Evolutionary conservation across 2,329 filamentous ascomycete species (phyloP), one percentile per base, ranked within the genome.

Genomic region (Ceratocystis huliohia): DNA sequence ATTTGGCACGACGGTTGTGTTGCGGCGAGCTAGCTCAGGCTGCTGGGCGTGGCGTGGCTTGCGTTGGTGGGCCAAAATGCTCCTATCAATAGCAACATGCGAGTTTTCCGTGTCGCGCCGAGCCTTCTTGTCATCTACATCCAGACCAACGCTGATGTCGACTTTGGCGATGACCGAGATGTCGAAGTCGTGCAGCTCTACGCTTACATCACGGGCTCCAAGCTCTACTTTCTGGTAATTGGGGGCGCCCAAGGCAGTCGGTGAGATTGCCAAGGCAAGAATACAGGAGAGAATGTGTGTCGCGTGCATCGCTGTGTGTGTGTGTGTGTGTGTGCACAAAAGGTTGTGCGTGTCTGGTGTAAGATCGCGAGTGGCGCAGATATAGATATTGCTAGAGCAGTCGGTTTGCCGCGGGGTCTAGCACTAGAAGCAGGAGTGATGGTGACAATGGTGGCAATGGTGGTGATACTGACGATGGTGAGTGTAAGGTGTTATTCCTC

Each of bases 281-380:
- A 65, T 15, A 22, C 53, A 65, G 15, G 64, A 45, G 41, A 65
- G 41, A 2, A 65, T 10, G 20, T 65, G 53, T 28, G 37, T n/a
- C 4, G 64, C n/a, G 22, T 33, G 53, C 64, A 65, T 65, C 5
- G 41, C 41, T 59, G 13, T 22, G 17, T 8, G 4, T 6, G 10
- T 22, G 10, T 56, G 50, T 5, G 22, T 53, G 20, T 2, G 53
- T 22, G 3, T 57, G 22, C 15, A 17, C 7, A 57, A 37, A 7
- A 37, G 33, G 33, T 10, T 33, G 30, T 33, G 33, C 3, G 33
- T 3, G 33, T 37, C 33, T 37, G 10, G 13, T 37, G 33, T 37
- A 37, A 37, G 33, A 37, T 37, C 2, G 2, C 10, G 33, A 13
- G 33, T 37, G 33, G 33, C 33, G 33, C 33, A 48, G 45, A 48